A percentile compares a stretch with the other conserved stretches of the same genome.
Evolutionary conservation across 2,329 filamentous ascomycete species (phyloP).

Genomic region (Alternaria solani): DNA sequence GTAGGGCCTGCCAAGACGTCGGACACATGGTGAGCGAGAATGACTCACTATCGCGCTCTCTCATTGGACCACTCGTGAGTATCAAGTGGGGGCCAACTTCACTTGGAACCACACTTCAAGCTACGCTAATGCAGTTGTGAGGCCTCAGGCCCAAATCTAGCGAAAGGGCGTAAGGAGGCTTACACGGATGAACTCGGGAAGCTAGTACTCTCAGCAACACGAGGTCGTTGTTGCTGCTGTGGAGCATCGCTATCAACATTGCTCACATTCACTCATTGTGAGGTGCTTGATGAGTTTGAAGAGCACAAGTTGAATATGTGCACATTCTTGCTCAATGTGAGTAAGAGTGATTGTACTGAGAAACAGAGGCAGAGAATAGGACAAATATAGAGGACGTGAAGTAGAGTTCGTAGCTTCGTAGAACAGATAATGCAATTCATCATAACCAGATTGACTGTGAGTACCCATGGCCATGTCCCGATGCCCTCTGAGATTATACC

Average conservation of each 20-base stretch:
- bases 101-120: not conserved
- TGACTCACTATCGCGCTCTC: conserved; percentile 23
- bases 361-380: not conserved
- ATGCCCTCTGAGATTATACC: conserved; percentile 32
- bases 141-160: not conserved
- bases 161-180: not conserved
- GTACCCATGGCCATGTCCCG: conserved; percentile 6
- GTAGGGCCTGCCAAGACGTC: conserved; percentile 4
- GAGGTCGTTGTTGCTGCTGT: not conserved
- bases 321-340: conserved; percentile 6
- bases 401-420: conserved; percentile 8
- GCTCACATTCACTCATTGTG: conserved; percentile 15
- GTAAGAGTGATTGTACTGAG: not conserved
- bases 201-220: not conserved
- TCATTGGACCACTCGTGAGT: conserved; percentile 9
- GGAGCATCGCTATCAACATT: not conserved
- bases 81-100: not conserved
- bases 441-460: conserved; percentile 19
- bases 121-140: not conserved
- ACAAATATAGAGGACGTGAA: not conserved
- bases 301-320: not conserved
- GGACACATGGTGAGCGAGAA: conserved; percentile 21
- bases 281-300: conserved; percentile 2
- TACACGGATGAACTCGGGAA: not conserved
- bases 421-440: conserved; percentile 10